Evolutionary conservation across 495 filamentous ascomycete species (phyloP).

Genomic region (Podospora comata): DNA sequence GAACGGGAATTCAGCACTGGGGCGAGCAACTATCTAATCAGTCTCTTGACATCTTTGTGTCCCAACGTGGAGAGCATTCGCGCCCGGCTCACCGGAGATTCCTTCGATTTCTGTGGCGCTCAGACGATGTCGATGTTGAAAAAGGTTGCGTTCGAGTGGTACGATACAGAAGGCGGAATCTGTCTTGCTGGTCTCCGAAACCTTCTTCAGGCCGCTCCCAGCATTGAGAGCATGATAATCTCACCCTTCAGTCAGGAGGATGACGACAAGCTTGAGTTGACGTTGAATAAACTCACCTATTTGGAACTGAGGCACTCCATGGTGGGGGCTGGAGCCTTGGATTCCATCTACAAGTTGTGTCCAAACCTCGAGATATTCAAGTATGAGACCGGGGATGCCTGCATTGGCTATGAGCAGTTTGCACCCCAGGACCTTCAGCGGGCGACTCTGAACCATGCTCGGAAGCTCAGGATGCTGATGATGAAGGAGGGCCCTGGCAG

Average conservation of each 20-base stretch:
- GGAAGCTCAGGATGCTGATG: too few relatives aligned
- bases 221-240: neutral
- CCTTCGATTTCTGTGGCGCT: neutral
- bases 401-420: too few relatives aligned
- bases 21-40: neutral
- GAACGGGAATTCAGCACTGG: too few relatives aligned
- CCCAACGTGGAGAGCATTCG: neutral
- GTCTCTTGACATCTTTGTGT: neutral
- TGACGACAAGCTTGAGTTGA: neutral
- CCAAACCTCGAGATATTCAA: too few relatives aligned
- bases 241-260: neutral
- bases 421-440: too few relatives aligned
- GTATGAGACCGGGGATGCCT: too few relatives aligned
- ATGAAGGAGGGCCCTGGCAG: too few relatives aligned
- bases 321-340: neutral
- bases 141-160: neutral
- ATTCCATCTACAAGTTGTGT: neutral
- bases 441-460: too few relatives aligned
- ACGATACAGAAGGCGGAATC: neutral
- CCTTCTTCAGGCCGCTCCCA: neutral
- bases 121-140: neutral
- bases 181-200: neutral
- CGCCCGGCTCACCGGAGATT: neutral
- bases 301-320: neutral
- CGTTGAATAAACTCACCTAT: neutral